These are phyloP conservation scores for Dianthus caryophyllus DNA, from an alignment of 148 eudicot genomes.

Conservation along the genomic window DNA sequence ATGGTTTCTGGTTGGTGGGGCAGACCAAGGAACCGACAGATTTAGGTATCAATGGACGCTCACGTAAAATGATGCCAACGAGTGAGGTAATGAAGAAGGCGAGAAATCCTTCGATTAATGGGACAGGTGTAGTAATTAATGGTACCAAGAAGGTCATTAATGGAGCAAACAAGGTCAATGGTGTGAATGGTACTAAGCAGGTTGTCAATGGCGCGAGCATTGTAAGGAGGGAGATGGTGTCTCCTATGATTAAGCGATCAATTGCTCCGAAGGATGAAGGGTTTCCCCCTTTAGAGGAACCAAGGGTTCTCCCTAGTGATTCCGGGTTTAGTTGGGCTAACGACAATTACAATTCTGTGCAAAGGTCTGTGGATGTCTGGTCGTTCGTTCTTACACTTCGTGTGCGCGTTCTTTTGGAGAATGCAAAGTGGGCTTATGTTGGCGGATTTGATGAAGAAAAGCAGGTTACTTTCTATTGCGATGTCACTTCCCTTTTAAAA, in stretches of 20 bases:
- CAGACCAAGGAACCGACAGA: conserved; percentile 51
- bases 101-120: conserved; percentile 23
- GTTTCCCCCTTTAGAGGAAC: conserved; percentile 77
- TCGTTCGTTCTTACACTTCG: conserved; percentile 86
- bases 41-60: conserved; percentile 46
- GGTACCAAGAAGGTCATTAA: conserved; percentile 52
- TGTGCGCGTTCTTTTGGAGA: conserved; percentile 83
- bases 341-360: conserved; percentile 71
- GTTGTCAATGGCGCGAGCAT: conserved; percentile 47
- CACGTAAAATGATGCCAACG: conserved; percentile 63
- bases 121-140: conserved; percentile 36
- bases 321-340: conserved; percentile 98
- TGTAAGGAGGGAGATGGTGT: conserved; percentile 42
- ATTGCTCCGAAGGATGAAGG: conserved; percentile 35
- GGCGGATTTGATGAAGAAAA: conserved; percentile 86
- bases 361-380: conserved; percentile 88
- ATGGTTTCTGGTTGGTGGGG: conserved; percentile 34
- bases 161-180: conserved; percentile 41
- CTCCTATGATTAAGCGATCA: conserved; percentile 35
- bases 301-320: conserved; percentile 76
- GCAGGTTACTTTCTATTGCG: conserved; percentile 40
- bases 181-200: conserved; percentile 22
- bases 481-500: background rate
- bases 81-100: conserved; percentile 52
- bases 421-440: conserved; percentile 81